These are phyloP conservation scores for Hymenoscyphus fraxineus DNA, from an alignment of 2,329 filamentous ascomycete species.

Conservation along the genomic window DNA sequence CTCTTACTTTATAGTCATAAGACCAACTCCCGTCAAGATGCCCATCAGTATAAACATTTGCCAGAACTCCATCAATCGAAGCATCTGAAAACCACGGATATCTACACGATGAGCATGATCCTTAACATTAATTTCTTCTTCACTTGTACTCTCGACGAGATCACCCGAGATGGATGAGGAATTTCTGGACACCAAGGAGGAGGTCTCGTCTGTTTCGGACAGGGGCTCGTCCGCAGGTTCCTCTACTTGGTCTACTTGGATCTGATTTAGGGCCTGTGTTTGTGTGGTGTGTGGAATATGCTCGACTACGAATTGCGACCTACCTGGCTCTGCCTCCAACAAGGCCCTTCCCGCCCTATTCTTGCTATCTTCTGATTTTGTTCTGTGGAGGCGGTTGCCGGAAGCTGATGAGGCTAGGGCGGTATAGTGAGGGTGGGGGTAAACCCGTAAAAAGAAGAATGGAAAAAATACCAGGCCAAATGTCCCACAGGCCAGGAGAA, in stretches of 20 bases:
- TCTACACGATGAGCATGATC: constrained; percentile 79
- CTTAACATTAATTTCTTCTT: constrained; percentile 53
- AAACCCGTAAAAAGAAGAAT: constrained; percentile 80
- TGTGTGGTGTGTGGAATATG: constrained; percentile 24
- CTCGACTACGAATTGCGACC: constrained; percentile 41
- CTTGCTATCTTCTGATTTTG: constrained; percentile 44
- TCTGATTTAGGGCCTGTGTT: constrained; percentile 31
- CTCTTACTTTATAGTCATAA: constrained; percentile 96
- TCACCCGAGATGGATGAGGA: constrained; percentile 43
- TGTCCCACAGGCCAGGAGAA: constrained; percentile 77
- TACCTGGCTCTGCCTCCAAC: constrained; percentile 60
- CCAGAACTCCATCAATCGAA: constrained; percentile 79
- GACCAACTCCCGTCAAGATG: constrained; percentile 83
- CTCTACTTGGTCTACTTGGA: constrained; percentile 29
- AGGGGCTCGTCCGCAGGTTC: constrained; percentile 27
- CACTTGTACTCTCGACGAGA: constrained; percentile 40
- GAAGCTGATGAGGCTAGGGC: constrained; percentile 39
- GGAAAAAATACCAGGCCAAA: constrained; percentile 69
- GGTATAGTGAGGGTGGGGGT: constrained; percentile 52
- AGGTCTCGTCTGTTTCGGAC: constrained; percentile 64
- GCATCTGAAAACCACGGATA: constrained; percentile 77
- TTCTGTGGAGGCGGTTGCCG: constrained; percentile 39
- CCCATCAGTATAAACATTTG: constrained; percentile 84
- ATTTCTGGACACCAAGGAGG: constrained; percentile 71
- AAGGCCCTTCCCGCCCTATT: constrained; percentile 37